Evolutionary conservation across 306 rosid species (phyloP).

Genomic region (Spatholobus suberectus): DNA sequence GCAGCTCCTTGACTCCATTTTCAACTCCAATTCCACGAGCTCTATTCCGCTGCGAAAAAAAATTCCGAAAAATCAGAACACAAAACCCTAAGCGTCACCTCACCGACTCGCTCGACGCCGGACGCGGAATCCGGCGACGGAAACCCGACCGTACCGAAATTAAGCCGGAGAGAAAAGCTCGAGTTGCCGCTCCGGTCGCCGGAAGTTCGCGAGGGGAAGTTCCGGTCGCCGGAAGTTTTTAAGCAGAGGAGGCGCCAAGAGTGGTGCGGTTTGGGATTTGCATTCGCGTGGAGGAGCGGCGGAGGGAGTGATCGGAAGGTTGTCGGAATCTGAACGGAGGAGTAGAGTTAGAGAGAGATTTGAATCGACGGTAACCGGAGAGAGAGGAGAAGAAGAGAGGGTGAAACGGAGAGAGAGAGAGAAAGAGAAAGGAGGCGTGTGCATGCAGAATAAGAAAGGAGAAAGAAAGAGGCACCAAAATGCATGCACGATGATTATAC

Average conservation of each 20-base stretch:
- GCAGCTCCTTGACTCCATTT: slow-evolving; percentile 80
- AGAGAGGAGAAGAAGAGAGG: slow-evolving; percentile 27
- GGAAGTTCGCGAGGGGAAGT: slow-evolving; percentile 7
- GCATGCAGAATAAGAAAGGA: slow-evolving; percentile 77
- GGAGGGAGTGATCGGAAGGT: slow-evolving; percentile 23
- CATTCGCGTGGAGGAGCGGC: slow-evolving; percentile 18
- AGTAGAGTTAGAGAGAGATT: slow-evolving; percentile 18
- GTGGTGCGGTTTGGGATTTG: not conserved
- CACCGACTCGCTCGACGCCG: slow-evolving; percentile 25
- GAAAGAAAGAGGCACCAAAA: slow-evolving; percentile 59
- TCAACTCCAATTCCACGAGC: slow-evolving; percentile 51
- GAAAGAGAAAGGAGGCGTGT: slow-evolving; percentile 70
- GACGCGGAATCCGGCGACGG: slow-evolving; percentile 8
- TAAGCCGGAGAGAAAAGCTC: slow-evolving; percentile 26
- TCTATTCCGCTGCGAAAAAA: slow-evolving; percentile 35
- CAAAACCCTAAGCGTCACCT: slow-evolving; percentile 56
- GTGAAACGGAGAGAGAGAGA: slow-evolving; percentile 20
- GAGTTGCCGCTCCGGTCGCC: slow-evolving; percentile 12
- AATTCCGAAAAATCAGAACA: not conserved
- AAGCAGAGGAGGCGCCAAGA: slow-evolving; percentile 5
- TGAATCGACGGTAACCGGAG: slow-evolving; percentile 45
- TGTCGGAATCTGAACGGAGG: not conserved
- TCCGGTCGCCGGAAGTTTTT: slow-evolving; percentile 16
- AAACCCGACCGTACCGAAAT: slow-evolving; percentile 18
- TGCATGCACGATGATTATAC: slow-evolving; percentile 99